Conservation (phyloP, 2,329 filamentous ascomycete species). For the Monilinia aucupariae region DNA sequence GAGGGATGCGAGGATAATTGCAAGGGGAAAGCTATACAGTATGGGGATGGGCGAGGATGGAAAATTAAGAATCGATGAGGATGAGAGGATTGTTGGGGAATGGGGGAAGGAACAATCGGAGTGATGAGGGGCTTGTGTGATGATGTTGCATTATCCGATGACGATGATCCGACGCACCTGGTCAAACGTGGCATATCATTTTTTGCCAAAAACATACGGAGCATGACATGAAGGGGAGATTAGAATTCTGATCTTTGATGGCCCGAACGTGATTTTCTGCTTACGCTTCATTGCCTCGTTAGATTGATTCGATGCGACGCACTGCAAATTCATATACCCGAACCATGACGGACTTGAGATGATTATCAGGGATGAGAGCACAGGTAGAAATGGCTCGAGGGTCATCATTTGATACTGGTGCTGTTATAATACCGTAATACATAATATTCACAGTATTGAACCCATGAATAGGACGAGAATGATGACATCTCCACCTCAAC, state of each 20-base stretch:
- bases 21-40: slow-evolving; percentile 33
- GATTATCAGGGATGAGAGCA: neutral
- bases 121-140: neutral
- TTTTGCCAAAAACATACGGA: neutral
- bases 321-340: neutral
- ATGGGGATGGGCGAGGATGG: slow-evolving; percentile 35
- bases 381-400: no score
- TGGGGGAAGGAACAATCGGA: neutral
- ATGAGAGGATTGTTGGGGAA: slow-evolving; percentile 20
- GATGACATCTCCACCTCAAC: neutral
- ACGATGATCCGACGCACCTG: neutral
- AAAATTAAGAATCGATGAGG: slow-evolving; percentile 26
- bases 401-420: no score
- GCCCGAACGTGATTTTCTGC: no score
- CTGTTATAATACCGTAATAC: neutral
- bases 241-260: neutral
- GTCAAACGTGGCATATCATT: neutral
- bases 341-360: neutral
- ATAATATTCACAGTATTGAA: neutral
- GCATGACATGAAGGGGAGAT: neutral
- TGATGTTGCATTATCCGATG: neutral
- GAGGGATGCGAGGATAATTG: slow-evolving; percentile 33
- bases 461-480: neutral
- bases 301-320: neutral
- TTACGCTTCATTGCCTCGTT: neutral